Evolutionary conservation across 768 basidiomycete species (phyloP).

Genomic region (Rhizopogon rudus): DNA sequence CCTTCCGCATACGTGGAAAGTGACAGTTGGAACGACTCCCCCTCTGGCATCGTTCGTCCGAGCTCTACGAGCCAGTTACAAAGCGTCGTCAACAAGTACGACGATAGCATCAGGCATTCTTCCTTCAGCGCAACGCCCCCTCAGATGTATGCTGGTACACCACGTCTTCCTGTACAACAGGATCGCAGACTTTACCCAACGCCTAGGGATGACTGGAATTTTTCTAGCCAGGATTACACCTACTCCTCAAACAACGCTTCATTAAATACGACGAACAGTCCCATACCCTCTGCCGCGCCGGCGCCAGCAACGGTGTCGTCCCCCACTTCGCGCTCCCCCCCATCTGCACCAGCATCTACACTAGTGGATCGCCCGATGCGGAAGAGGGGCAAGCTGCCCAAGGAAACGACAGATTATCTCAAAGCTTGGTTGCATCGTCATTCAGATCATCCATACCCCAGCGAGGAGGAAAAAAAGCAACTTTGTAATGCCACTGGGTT

Average conservation of each 20-base stretch:
- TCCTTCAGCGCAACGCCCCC: constrained; percentile 57
- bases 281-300: constrained; percentile 26
- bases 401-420: constrained; percentile 86
- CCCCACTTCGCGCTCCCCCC: constrained; percentile 43
- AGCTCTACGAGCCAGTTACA: constrained; percentile 58
- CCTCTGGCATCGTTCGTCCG: constrained; percentile 62
- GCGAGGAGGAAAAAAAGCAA: constrained; percentile 88
- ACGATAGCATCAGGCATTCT: constrained; percentile 64
- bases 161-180: constrained; percentile 68
- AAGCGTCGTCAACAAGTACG: constrained; percentile 54
- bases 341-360: constrained; percentile 44
- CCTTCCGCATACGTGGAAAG: constrained; percentile 40
- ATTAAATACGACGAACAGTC: constrained; percentile 24
- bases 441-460: constrained; percentile 85
- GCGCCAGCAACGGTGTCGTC: constrained; percentile 42
- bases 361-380: constrained; percentile 75
- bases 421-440: constrained; percentile 87
- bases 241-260: constrained; percentile 26
- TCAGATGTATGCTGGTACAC: constrained; percentile 60
- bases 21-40: constrained; percentile 51
- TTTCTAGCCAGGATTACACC: constrained; percentile 57
- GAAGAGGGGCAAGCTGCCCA: constrained; percentile 84
- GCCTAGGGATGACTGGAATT: constrained; percentile 67
- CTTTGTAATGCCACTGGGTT: constrained; percentile 81
- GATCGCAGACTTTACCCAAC: constrained; percentile 50